phyloP scores from a whole-genome alignment of 306 rosid species.

The Begonia loranthoides region DNA sequence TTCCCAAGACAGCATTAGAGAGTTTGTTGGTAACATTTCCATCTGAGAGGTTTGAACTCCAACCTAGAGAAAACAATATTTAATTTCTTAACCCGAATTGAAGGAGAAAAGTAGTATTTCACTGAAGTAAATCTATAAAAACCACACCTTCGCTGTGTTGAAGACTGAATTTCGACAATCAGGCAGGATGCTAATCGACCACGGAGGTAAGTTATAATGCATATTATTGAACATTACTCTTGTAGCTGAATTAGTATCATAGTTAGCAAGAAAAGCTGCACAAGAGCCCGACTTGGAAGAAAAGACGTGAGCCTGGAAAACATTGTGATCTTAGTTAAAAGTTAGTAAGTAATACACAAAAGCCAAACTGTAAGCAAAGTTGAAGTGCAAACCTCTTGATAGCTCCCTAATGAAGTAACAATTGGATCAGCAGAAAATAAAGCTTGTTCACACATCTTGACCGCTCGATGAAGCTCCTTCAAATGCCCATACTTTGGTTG shows the following conservation, averaged over 20 bases:
- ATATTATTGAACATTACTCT: slow-evolving; percentile 43
- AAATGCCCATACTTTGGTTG: slow-evolving; percentile 76
- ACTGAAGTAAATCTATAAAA: slow-evolving; percentile 2
- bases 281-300: slow-evolving; percentile 40
- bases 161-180: slow-evolving; percentile 59
- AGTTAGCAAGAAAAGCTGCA: slow-evolving; percentile 82
- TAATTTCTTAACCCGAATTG: not conserved
- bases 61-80: slow-evolving; percentile 23
- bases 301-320: slow-evolving; percentile 49
- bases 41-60: slow-evolving; percentile 21
- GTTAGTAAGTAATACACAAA: not conserved
- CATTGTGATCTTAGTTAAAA: not conserved
- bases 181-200: slow-evolving; percentile 87
- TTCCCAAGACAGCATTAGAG: slow-evolving; percentile 35
- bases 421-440: slow-evolving; percentile 51
- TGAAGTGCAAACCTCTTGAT: slow-evolving; percentile 19
- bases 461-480: slow-evolving; percentile 52
- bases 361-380: not conserved
- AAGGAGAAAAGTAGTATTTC: not conserved
- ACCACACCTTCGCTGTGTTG: slow-evolving; percentile 65
- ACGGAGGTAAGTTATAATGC: slow-evolving; percentile 55
- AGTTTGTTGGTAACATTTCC: slow-evolving; percentile 15
- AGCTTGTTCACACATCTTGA: slow-evolving; percentile 55
- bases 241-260: slow-evolving; percentile 28
- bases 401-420: slow-evolving; percentile 30